A percentile compares a stretch with the other conserved stretches of the same genome.
These are phyloP conservation scores for Eucalyptus cloeziana DNA, from an alignment of 345 rosid species.

Conservation along the genomic window DNA sequence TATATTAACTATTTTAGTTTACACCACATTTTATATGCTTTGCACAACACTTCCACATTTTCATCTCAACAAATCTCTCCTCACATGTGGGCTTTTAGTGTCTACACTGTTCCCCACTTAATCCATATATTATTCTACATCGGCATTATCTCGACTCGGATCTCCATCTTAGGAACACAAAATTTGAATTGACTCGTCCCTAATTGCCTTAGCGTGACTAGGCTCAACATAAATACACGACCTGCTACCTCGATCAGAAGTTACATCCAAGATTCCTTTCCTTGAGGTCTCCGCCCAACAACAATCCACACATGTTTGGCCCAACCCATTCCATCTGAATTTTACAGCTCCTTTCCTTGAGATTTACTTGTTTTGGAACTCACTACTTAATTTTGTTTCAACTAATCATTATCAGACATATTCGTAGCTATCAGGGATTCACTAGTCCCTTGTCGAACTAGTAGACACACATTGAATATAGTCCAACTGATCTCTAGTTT, in stretches of 20 bases:
- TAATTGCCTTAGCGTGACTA: fast-evolving
- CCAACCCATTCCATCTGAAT: fast-evolving
- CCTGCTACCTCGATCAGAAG: fast-evolving
- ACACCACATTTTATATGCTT: not conserved
- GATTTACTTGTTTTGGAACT: not conserved
- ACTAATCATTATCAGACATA: not conserved
- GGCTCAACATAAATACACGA: fast-evolving
- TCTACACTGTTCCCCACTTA: too few species aligned
- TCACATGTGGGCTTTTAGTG: too few species aligned
- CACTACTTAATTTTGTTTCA: not conserved
- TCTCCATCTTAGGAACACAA: not conserved
- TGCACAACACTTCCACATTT: too few species aligned
- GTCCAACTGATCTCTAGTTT: not conserved
- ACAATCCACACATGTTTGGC: fast-evolving
- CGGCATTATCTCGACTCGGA: too few species aligned
- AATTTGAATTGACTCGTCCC: fast-evolving
- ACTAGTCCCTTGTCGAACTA: not conserved
- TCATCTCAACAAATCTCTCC: too few species aligned
- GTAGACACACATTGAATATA: not conserved
- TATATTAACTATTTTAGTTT: too few species aligned
- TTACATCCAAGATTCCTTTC: not conserved
- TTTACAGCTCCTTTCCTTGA: not conserved
- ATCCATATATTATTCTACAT: too few species aligned
- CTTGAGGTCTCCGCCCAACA: not conserved
- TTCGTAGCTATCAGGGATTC: not conserved